Percentiles rank a stretch among this genome's conserved stretches.
These are phyloP conservation scores for Exophiala aquamarina DNA, from an alignment of 2,329 filamentous ascomycete genomes.

Conservation along the genomic window DNA sequence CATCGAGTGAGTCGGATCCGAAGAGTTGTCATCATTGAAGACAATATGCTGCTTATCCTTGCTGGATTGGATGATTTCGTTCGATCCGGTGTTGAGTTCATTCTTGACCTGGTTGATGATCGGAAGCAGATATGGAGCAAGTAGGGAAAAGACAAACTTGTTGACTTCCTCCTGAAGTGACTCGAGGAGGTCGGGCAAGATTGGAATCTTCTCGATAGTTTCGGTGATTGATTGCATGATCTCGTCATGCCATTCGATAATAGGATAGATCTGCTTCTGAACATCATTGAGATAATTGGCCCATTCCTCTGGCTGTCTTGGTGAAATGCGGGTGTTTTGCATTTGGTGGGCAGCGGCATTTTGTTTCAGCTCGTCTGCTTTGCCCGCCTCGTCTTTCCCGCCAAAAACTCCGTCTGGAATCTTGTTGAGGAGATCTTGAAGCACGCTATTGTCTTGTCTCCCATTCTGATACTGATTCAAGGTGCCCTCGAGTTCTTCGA, in stretches of 20 bases:
- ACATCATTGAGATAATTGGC: constrained; percentile 73
- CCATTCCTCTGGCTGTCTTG: constrained; percentile 80
- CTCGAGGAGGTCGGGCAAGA: constrained; percentile 81
- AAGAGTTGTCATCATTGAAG: constrained; percentile 73
- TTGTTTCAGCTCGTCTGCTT: constrained; percentile 75
- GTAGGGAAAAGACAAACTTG: constrained; percentile 85
- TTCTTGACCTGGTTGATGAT: constrained; percentile 83
- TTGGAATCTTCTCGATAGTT: constrained; percentile 80
- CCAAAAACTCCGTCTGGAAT: constrained; percentile 81
- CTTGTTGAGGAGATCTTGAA: constrained; percentile 77
- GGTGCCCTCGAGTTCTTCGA: constrained; percentile 83
- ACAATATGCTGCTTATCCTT: constrained; percentile 82
- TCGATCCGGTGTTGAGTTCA: constrained; percentile 81
- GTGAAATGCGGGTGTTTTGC: constrained; percentile 70
- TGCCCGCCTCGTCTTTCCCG: constrained; percentile 68
- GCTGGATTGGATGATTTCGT: constrained; percentile 83
- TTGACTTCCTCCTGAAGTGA: constrained; percentile 85
- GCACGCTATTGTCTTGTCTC: constrained; percentile 59
- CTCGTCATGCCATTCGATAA: constrained; percentile 87
- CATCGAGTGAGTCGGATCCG: constrained; percentile 92
- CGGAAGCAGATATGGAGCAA: constrained; percentile 84
- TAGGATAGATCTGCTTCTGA: constrained; percentile 79
- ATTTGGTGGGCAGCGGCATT: constrained; percentile 75
- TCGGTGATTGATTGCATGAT: constrained; percentile 76
- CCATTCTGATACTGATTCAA: constrained; percentile 64